These are phyloP conservation scores for Cercospora berteroae DNA, from an alignment of 2,329 filamentous ascomycete genomes.

Conservation along the genomic window DNA sequence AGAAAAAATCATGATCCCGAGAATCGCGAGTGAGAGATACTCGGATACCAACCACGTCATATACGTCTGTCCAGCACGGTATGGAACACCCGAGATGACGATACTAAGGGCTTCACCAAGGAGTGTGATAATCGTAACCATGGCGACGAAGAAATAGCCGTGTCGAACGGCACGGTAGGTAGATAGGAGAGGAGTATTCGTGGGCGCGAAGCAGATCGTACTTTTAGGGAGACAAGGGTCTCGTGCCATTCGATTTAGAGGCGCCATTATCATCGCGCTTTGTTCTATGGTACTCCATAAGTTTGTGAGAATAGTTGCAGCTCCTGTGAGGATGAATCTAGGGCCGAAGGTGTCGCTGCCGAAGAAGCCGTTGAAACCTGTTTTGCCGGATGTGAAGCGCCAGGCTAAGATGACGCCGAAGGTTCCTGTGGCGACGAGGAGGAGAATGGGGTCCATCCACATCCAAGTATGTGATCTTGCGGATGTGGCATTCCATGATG, in stretches of 20 bases:
- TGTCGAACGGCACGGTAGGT: slow-evolving; percentile 12
- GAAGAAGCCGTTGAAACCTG: slow-evolving; percentile 28
- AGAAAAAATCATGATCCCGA: slow-evolving; percentile 22
- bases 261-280: slow-evolving; percentile 19
- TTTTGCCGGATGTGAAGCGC: slow-evolving; percentile 18
- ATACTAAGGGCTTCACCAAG: slow-evolving; percentile 22
- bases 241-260: slow-evolving; percentile 14
- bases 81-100: slow-evolving; percentile 24
- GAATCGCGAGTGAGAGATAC: slow-evolving; percentile 21
- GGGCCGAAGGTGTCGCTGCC: slow-evolving; percentile 26
- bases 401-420: slow-evolving; percentile 24
- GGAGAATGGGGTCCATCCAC: slow-evolving; percentile 18
- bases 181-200: slow-evolving; percentile 21
- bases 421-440: slow-evolving; percentile 14
- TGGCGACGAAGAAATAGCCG: slow-evolving; percentile 18
- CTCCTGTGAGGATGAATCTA: slow-evolving; percentile 24
- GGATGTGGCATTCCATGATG: neutral
- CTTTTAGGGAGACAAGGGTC: slow-evolving; percentile 7
- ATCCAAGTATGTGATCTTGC: slow-evolving; percentile 10
- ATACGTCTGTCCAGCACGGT: slow-evolving; percentile 20
- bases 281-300: slow-evolving; percentile 23
- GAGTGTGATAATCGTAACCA: slow-evolving; percentile 18
- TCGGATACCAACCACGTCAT: slow-evolving; percentile 18
- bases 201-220: slow-evolving; percentile 21
- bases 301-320: slow-evolving; percentile 20